Conservation (phyloP, 495 filamentous ascomycete genomes). For the Daldinia vernicosa region DNA sequence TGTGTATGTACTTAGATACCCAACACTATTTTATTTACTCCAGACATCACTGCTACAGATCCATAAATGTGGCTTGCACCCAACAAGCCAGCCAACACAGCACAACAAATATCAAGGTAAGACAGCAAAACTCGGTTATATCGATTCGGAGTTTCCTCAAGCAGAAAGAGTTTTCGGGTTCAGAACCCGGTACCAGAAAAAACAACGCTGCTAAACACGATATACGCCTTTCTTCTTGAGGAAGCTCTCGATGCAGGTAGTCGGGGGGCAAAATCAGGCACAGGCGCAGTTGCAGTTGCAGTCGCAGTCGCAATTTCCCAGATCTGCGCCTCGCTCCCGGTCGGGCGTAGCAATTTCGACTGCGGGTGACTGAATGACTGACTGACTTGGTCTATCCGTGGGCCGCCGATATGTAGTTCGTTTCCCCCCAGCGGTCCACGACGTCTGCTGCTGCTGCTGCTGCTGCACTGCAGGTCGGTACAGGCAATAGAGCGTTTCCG, state of each 20-base stretch:
- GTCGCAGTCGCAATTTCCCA: constrained; percentile 10
- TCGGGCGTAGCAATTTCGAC: constrained; percentile 16
- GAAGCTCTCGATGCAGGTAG: neutral
- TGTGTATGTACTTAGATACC: too few species aligned
- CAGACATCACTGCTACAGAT: neutral
- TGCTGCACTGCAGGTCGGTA: constrained; percentile 22
- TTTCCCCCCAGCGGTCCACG: constrained; percentile 11
- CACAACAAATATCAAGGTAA: neutral
- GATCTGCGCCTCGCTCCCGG: constrained; percentile 9
- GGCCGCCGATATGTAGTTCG: neutral
- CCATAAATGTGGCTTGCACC: neutral
- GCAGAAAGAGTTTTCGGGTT: neutral
- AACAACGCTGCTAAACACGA: neutral
- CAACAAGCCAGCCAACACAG: neutral
- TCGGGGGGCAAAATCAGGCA: neutral
- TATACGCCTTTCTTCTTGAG: constrained; percentile 1
- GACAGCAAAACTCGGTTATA: neutral
- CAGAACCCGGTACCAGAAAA: constrained; percentile 3
- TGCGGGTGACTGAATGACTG: constrained; percentile 4
- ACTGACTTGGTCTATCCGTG: constrained; percentile 8
- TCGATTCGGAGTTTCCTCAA: neutral
- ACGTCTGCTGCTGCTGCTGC: neutral
- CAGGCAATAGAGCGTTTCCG: constrained; percentile 18
- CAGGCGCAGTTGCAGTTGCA: constrained; percentile 1
- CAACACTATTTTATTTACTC: too few species aligned